These are phyloP conservation scores for Fusarium buharicum DNA, from an alignment of 2,329 filamentous ascomycete genomes.

Conservation along the genomic window DNA sequence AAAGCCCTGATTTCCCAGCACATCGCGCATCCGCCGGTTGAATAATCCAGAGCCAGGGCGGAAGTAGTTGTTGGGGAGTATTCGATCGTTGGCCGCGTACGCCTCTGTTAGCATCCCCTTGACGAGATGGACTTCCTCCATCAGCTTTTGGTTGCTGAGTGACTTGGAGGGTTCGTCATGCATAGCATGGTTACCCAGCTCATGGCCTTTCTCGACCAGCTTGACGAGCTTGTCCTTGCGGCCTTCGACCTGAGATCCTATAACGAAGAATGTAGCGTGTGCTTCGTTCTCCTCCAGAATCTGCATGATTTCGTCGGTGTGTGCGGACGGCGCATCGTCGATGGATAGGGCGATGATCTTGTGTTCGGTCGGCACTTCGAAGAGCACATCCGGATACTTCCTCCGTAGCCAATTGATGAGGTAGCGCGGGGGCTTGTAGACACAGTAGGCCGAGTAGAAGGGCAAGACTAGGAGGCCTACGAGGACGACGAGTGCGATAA, in stretches of 20 bases:
- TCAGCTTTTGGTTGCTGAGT: constrained; percentile 68
- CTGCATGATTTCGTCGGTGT: constrained; percentile 76
- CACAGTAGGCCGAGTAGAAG: constrained; percentile 66
- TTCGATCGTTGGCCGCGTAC: constrained; percentile 59
- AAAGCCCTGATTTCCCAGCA: constrained; percentile 72
- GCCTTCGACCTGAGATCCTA: constrained; percentile 77
- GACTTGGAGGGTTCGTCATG: constrained; percentile 79
- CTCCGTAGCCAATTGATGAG: constrained; percentile 76
- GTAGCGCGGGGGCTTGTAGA: constrained; percentile 83
- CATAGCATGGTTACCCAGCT: constrained; percentile 91
- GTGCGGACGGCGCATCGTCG: constrained; percentile 82
- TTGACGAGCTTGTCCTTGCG: constrained; percentile 65
- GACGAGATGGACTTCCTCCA: constrained; percentile 71
- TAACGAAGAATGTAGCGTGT: constrained; percentile 87
- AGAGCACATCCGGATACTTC: constrained; percentile 82
- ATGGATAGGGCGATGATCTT: constrained; percentile 85
- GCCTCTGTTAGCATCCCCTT: constrained; percentile 68
- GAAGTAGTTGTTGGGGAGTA: constrained; percentile 73
- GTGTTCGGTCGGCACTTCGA: constrained; percentile 67
- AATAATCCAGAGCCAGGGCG: constrained; percentile 89
- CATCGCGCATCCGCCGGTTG: constrained; percentile 72
- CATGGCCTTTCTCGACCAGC: constrained; percentile 71
- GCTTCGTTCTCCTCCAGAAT: constrained; percentile 73
- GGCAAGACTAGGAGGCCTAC: constrained; percentile 52
- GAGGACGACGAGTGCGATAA: constrained; percentile 55